Percentiles rank a stretch among this genome's conserved stretches.
phyloP scores from a whole-genome alignment of 345 rosid species.

The Pistacia vera region DNA sequence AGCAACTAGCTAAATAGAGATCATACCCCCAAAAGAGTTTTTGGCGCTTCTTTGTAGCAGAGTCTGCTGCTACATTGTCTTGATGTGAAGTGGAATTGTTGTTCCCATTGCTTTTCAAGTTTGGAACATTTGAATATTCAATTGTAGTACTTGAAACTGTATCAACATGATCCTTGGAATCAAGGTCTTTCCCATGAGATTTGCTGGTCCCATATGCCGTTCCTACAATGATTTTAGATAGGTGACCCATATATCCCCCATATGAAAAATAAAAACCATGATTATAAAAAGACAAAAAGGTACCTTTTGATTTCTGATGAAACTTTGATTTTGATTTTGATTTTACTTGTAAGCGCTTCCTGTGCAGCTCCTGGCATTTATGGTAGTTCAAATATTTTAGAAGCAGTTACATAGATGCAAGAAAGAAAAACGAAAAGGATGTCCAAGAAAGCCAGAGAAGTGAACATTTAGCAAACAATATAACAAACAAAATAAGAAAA shows the following conservation, averaged over 20 bases:
- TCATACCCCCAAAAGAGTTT: slow-evolving; percentile 77
- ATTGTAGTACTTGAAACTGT: slow-evolving; percentile 13
- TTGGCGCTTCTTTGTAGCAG: slow-evolving; percentile 45
- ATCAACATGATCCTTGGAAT: slow-evolving; percentile 18
- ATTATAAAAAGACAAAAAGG: not conserved
- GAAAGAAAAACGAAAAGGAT: not conserved
- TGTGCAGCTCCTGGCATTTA: slow-evolving; percentile 64
- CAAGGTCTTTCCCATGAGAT: slow-evolving; percentile 15
- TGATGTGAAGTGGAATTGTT: slow-evolving; percentile 18
- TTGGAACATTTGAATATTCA: slow-evolving; percentile 25
- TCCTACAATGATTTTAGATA: slow-evolving; percentile 13
- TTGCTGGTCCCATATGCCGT: slow-evolving; percentile 24
- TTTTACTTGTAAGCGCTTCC: slow-evolving; percentile 68
- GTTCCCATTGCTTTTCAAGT: slow-evolving; percentile 20
- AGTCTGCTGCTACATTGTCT: slow-evolving; percentile 15
- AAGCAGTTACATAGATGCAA: not conserved
- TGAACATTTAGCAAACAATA: not conserved
- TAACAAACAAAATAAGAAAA: not conserved
- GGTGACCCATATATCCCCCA: slow-evolving; percentile 1
- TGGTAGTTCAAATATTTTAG: not conserved
- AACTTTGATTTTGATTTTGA: slow-evolving; percentile 41
- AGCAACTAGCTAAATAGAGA: not conserved
- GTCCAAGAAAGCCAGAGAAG: not conserved
- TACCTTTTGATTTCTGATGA: slow-evolving; percentile 53
- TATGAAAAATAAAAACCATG: not conserved